Base-by-base conservation (phyloP, 768 basidiomycete species). In the Pleurotus cornucopiae region DNA sequence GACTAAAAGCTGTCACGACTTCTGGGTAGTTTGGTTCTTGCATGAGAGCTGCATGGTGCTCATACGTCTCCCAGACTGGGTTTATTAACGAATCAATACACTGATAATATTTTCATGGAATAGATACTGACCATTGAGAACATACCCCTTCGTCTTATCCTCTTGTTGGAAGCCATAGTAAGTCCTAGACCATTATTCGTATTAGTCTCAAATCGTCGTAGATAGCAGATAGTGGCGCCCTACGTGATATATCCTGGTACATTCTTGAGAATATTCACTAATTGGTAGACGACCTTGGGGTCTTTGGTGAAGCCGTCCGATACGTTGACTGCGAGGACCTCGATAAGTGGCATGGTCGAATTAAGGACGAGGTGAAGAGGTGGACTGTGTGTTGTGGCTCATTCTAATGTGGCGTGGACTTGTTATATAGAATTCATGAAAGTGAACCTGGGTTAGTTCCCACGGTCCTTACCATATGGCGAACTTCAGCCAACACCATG, bases 401-500 rank as follows among this genome's bases (percentile, higher is more conserved):
- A 7, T 34, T 34, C 30, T 11, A 34, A 34, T 34, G 7, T 34
- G 7, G 30, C 7, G 30, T 34, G 30, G 9, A 34, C 30, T 34
- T 34, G 30, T 34, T 34, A 34, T 34, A 34, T 34, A 34, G 30
- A 9, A 9, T 34, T 11, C 11, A 3, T 3, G 30, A 30, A 2
- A 30, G 30, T 30, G 30, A 34, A 34, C 30, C 30, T 34, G 30
- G 30, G 30, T 34, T 34, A 34, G 30, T 34, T 34, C 30, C 30
- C 30, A 34, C 30, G 30, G 30, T 11, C 30, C 6, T 34, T 34
- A 34, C 30, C 30, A 30, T 21, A 53, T 53, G 51, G 51, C 26
- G n/a, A 53, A 39, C 51, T 43, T 53, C 39, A 30, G 39, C 37
- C 51, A 53, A 41, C 37, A 53, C 41, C 51, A 53, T 39, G 23